These are phyloP conservation scores for Fonsecaea multimorphosa DNA, from an alignment of 2,329 filamentous ascomycete species.

Conservation along the genomic window DNA sequence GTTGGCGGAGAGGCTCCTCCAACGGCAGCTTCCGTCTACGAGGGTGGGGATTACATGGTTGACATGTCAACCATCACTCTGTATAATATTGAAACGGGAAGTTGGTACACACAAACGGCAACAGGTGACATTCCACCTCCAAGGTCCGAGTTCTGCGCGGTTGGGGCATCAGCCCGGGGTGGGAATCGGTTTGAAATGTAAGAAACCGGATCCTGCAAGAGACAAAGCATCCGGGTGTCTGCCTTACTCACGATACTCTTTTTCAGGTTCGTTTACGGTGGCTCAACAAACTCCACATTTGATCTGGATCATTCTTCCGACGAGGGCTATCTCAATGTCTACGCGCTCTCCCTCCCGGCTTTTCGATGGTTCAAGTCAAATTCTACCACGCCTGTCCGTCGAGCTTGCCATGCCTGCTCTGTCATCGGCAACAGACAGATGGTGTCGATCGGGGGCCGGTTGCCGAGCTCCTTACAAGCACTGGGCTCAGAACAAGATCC, in stretches of 20 bases:
- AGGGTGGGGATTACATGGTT: slow-evolving; percentile 13
- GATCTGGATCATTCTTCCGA: slow-evolving; percentile 23
- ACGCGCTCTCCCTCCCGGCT: slow-evolving; percentile 32
- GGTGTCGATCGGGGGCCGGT: slow-evolving; percentile 48
- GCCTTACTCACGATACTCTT: neutral
- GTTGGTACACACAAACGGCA: slow-evolving; percentile 34
- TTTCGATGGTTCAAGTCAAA: slow-evolving; percentile 34
- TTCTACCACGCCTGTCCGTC: slow-evolving; percentile 37
- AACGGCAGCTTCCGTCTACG: slow-evolving; percentile 26
- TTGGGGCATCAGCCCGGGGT: slow-evolving; percentile 65
- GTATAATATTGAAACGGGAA: slow-evolving; percentile 27
- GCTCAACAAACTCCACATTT: slow-evolving; percentile 22
- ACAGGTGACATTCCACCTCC: slow-evolving; percentile 34
- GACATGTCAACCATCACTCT: slow-evolving; percentile 36
- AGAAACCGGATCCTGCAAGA: slow-evolving; percentile 39
- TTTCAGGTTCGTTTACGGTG: slow-evolving; percentile 33
- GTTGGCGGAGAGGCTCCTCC: slow-evolving; percentile 31
- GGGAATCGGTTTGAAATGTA: slow-evolving; percentile 69
- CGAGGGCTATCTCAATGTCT: slow-evolving; percentile 34
- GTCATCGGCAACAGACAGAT: slow-evolving; percentile 50
- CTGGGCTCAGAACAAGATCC: slow-evolving; percentile 41
- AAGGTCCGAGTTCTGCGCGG: slow-evolving; percentile 48
- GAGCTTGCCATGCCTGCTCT: slow-evolving; percentile 42
- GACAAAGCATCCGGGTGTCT: neutral
- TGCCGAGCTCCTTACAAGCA: slow-evolving; percentile 21